Evolutionary conservation across 225 moss, liverwort and hornwort species (phyloP).

Genomic region (Marchantia polymorpha): DNA sequence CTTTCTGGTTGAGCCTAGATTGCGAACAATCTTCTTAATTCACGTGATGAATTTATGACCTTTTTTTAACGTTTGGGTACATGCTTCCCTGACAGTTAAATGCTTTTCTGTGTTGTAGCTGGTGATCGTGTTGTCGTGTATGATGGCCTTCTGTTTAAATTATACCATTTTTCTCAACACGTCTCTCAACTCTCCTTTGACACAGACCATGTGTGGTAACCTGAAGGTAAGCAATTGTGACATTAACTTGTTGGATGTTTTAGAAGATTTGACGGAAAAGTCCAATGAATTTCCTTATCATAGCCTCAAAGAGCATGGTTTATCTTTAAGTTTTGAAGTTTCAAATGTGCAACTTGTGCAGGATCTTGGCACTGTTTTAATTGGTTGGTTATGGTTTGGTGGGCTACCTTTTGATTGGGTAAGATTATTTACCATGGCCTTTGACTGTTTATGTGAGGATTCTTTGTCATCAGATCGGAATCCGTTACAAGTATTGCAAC

Average conservation of each 20-base stretch:
- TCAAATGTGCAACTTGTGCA: conserved; percentile 26
- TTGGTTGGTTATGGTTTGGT: conserved; percentile 96
- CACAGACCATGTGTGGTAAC: conserved; percentile 99
- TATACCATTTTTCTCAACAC: conserved; percentile 98
- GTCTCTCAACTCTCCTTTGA: conserved; percentile 87
- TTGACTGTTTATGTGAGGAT: not conserved
- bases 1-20: not conserved
- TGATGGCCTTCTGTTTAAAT: conserved; percentile 92
- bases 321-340: not conserved
- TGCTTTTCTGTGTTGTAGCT: conserved; percentile 49
- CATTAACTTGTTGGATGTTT: too few species aligned
- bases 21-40: too few species aligned
- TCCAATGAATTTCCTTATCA: not conserved
- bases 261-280: too few species aligned
- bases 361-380: conserved; percentile 88
- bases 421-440: not conserved
- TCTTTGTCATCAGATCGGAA: not conserved
- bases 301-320: not conserved
- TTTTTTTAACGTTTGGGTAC: not conserved
- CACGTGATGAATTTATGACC: not conserved
- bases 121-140: conserved; percentile 72
- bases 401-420: conserved; percentile 97
- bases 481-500: not conserved
- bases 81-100: not conserved
- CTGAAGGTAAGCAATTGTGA: conserved; percentile 57